Conservation (phyloP, 2,329 filamentous ascomycete species). For the Amphichorda felina region DNA sequence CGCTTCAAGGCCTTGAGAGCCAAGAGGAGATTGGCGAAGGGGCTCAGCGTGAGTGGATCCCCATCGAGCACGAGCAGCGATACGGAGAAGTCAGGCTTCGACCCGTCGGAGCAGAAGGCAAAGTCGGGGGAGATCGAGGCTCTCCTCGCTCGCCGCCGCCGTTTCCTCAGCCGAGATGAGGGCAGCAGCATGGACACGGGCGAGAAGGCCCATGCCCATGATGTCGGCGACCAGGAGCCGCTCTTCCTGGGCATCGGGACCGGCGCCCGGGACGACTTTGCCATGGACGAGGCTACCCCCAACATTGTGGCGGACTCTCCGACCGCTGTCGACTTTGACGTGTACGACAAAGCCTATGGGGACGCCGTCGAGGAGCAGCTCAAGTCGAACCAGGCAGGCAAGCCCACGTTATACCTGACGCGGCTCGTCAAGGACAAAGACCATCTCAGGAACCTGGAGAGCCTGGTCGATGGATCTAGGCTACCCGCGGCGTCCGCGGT, state of each 20-base stretch:
- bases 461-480: slow-evolving; percentile 19
- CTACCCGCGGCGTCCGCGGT: not conserved
- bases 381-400: slow-evolving; percentile 25
- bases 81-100: slow-evolving; percentile 1
- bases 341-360: slow-evolving; percentile 82
- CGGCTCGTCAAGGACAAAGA: slow-evolving; percentile 33
- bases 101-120: slow-evolving; percentile 17
- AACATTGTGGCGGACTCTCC: slow-evolving; percentile 72
- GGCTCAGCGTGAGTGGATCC: slow-evolving; percentile 1
- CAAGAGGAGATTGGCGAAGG: slow-evolving; percentile 8
- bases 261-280: slow-evolving; percentile 38
- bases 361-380: slow-evolving; percentile 66
- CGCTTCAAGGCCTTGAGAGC: slow-evolving; percentile 71
- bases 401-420: slow-evolving; percentile 35
- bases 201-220: slow-evolving; percentile 32
- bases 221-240: slow-evolving; percentile 48
- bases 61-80: not conserved
- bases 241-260: slow-evolving; percentile 69
- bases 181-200: slow-evolving; percentile 22
- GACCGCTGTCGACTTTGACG: slow-evolving; percentile 69
- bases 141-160: slow-evolving; percentile 33
- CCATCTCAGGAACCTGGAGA: slow-evolving; percentile 22
- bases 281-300: slow-evolving; percentile 22
- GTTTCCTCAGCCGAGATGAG: slow-evolving; percentile 18
- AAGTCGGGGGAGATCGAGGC: slow-evolving; percentile 35